phyloP scores from a whole-genome alignment of 169 alveolate genomes.

The Eimeria falciformis region DNA sequence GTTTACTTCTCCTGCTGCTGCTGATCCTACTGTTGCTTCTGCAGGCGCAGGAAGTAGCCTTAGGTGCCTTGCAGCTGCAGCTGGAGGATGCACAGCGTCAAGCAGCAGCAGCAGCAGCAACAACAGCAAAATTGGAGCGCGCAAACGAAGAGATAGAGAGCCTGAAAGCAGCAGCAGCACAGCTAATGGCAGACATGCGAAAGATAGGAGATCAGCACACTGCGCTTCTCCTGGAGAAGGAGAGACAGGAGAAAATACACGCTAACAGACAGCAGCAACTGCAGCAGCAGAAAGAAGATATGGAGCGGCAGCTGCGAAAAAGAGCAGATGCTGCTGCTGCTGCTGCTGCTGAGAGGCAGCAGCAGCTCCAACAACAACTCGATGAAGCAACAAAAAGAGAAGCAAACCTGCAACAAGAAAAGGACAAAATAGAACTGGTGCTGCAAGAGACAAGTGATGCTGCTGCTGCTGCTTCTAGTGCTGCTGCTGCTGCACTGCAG shows the following conservation, averaged over 20 bases:
- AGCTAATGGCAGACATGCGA: constrained; percentile 46
- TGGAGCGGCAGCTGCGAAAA: constrained; percentile 36
- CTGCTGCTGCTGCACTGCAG: constrained; percentile 46
- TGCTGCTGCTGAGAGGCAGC: constrained; percentile 42
- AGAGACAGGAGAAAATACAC: constrained; percentile 14
- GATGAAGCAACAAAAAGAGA: not conserved
- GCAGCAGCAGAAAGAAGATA: constrained; percentile 64
- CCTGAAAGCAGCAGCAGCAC: constrained; percentile 28
- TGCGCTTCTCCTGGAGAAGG: constrained; percentile 70
- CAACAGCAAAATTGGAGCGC: constrained; percentile 4
- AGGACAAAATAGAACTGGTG: constrained; percentile 25
- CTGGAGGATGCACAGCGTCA: constrained; percentile 20
- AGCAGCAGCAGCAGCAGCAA: constrained; percentile 35
- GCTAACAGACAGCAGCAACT: constrained; percentile 44
- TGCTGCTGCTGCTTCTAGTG: constrained; percentile 38
- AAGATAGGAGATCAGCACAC: constrained; percentile 73
- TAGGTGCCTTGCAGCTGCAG: constrained; percentile 42
- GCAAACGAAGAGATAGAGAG: not conserved
- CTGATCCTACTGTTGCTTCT: constrained; percentile 24
- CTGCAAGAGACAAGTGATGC: constrained; percentile 30
- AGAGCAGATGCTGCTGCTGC: constrained; percentile 29
- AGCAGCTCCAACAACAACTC: constrained; percentile 30
- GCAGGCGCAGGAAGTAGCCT: constrained; percentile 69
- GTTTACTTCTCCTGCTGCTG: constrained; percentile 28
- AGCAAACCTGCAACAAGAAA: constrained; percentile 38